Conservation (phyloP, 2,329 filamentous ascomycete species). For the Diaporthe ampelina region DNA sequence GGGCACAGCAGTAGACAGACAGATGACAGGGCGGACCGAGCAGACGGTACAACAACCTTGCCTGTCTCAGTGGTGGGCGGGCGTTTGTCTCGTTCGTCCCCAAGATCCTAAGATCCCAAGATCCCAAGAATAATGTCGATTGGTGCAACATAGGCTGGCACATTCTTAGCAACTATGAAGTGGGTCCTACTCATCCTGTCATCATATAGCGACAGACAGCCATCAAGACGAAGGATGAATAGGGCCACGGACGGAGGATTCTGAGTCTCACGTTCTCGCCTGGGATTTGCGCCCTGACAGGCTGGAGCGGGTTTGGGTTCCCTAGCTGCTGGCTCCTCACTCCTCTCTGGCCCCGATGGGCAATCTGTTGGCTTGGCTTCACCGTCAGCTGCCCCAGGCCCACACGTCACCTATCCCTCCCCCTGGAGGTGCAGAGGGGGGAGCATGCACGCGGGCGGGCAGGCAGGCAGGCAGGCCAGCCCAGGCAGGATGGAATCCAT, state of each 20-base stretch:
- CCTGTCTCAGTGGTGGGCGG: background rate
- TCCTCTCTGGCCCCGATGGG: background rate
- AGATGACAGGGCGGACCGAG: background rate
- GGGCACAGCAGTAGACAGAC: too few species aligned
- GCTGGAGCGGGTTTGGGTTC: slow-evolving; percentile 22
- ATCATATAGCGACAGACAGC: slow-evolving; percentile 7
- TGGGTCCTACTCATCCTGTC: slow-evolving; percentile 28
- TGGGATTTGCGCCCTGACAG: slow-evolving; percentile 34
- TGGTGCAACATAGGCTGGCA: too few species aligned
- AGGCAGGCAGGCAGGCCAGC: background rate
- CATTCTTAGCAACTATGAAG: slow-evolving; percentile 5
- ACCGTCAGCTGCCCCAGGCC: slow-evolving; percentile 26
- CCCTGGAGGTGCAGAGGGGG: slow-evolving; percentile 3
- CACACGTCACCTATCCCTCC: background rate
- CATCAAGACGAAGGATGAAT: slow-evolving; percentile 30
- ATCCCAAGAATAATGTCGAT: background rate
- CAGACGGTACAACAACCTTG: background rate
- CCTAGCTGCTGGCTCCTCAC: slow-evolving; percentile 12
- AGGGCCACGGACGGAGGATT: slow-evolving; percentile 29
- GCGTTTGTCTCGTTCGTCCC: too few species aligned
- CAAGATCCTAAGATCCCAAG: too few species aligned
- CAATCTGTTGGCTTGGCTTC: slow-evolving; percentile 17
- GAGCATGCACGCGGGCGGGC: background rate
- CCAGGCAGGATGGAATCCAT: background rate
- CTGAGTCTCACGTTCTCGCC: slow-evolving; percentile 29